phyloP scores from a whole-genome alignment of 2,329 filamentous ascomycete genomes.

The Colletotrichum australisinense region DNA sequence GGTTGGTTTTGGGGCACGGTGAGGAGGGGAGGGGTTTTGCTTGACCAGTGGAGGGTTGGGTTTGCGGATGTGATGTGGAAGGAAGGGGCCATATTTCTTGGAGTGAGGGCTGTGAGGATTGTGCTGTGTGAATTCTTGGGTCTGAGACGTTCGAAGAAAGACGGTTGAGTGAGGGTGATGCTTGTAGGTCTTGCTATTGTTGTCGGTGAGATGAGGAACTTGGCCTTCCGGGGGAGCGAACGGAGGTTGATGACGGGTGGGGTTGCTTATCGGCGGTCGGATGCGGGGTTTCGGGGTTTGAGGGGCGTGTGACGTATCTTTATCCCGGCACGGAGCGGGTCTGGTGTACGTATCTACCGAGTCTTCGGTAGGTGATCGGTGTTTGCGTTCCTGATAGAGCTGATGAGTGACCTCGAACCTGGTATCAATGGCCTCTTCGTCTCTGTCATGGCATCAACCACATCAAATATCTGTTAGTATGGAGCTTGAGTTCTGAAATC shows the following conservation, averaged over 20 bases:
- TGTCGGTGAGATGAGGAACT: background rate
- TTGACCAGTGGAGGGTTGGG: slow-evolving; percentile 61
- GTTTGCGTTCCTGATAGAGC: too few species aligned
- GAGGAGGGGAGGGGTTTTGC: slow-evolving; percentile 54
- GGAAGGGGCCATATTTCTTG: slow-evolving; percentile 3
- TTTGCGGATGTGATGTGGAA: slow-evolving; percentile 42
- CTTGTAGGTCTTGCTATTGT: too few species aligned
- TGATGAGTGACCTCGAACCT: too few species aligned
- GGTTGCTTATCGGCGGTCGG: slow-evolving; percentile 5
- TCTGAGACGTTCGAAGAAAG: too few species aligned
- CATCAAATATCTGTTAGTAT: too few species aligned
- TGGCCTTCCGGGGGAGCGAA: background rate
- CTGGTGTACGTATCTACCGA: background rate
- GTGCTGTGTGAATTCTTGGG: too few species aligned
- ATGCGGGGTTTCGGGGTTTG: slow-evolving; percentile 12
- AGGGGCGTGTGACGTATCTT: background rate
- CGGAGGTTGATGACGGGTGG: background rate
- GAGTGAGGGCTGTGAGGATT: background rate
- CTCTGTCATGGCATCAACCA: too few species aligned
- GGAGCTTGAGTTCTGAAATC: too few species aligned
- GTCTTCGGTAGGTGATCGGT: background rate
- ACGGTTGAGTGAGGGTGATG: too few species aligned
- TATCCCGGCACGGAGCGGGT: background rate
- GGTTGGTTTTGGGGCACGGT: slow-evolving; percentile 59
- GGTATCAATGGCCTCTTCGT: too few species aligned